Evolutionary conservation across 1,139 yeast species (phyloP).

Genomic region (Yamadazyma oceani): DNA sequence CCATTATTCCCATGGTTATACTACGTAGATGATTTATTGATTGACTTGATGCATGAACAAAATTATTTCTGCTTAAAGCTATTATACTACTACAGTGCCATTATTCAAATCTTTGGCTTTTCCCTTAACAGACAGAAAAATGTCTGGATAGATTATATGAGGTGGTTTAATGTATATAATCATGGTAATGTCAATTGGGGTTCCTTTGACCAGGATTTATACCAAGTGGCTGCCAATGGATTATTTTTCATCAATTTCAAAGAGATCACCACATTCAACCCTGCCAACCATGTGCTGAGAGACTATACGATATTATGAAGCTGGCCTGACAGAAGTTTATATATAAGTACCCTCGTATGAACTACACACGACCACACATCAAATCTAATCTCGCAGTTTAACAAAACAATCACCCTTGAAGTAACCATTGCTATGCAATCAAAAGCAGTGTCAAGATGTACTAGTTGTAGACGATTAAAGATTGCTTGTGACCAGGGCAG

Average conservation of each 20-base stretch:
- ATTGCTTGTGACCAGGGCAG: slow-evolving; percentile 31
- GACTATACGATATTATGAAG: too few species aligned
- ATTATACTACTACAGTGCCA: background rate
- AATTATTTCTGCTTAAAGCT: slow-evolving; percentile 1
- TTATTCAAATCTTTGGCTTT: background rate
- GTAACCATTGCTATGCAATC: background rate
- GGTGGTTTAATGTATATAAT: background rate
- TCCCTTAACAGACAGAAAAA: background rate
- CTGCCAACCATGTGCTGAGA: slow-evolving; percentile 3
- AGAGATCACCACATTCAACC: background rate
- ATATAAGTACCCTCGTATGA: too few species aligned
- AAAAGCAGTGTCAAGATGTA: slow-evolving; percentile 3
- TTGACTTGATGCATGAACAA: background rate
- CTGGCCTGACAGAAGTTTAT: too few species aligned
- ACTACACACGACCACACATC: too few species aligned
- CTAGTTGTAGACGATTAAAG: slow-evolving; percentile 24
- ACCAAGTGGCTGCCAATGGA: background rate
- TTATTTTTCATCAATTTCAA: background rate
- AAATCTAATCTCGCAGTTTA: too few species aligned
- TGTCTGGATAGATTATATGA: background rate
- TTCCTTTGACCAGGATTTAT: background rate
- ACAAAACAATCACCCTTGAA: too few species aligned
- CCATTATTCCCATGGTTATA: background rate
- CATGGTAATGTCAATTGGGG: background rate
- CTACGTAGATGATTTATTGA: background rate